Percentiles rank a stretch among this genome's conserved stretches.
phyloP scores from a whole-genome alignment of 1,284 basidiomycete species.

The Irpex sp. region DNA sequence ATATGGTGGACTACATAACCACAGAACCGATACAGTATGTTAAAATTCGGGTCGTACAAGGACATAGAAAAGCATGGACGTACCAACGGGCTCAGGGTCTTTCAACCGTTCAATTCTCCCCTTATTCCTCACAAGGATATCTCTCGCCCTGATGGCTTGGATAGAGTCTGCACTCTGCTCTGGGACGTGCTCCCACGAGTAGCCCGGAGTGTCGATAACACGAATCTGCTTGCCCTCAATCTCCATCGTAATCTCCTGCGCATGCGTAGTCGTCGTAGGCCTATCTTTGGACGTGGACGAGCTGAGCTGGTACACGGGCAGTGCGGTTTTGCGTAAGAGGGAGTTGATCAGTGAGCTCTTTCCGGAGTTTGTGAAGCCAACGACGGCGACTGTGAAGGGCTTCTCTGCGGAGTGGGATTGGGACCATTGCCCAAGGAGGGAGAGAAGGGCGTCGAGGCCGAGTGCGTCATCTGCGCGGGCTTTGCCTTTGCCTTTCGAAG shows the following conservation, averaged over 20 bases:
- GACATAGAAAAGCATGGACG: constrained; percentile 19
- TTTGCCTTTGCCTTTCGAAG: constrained; percentile 35
- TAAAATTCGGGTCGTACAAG: not conserved
- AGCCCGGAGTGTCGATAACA: constrained; percentile 83
- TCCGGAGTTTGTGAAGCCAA: constrained; percentile 75
- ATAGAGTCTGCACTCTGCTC: constrained; percentile 38
- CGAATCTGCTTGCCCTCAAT: constrained; percentile 43
- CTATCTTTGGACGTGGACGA: constrained; percentile 36
- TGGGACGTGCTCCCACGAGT: constrained; percentile 48
- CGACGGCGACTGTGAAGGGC: constrained; percentile 61
- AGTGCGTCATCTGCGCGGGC: constrained; percentile 47
- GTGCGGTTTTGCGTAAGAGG: constrained; percentile 45
- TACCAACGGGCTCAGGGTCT: constrained; percentile 76
- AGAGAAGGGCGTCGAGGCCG: constrained; percentile 47
- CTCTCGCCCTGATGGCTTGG: constrained; percentile 49
- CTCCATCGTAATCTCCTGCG: constrained; percentile 57
- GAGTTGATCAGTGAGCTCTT: constrained; percentile 84
- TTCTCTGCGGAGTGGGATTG: constrained; percentile 38
- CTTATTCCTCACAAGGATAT: constrained; percentile 74
- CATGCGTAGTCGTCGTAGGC: constrained; percentile 65
- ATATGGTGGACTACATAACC: constrained; percentile 59
- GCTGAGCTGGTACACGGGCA: constrained; percentile 59
- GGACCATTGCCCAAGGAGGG: constrained; percentile 41
- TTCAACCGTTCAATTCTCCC: constrained; percentile 87
- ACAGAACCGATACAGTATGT: not conserved